Evolutionary conservation across 2,329 filamentous ascomycete species (phyloP).

Genomic region (Davidsoniella australis): DNA sequence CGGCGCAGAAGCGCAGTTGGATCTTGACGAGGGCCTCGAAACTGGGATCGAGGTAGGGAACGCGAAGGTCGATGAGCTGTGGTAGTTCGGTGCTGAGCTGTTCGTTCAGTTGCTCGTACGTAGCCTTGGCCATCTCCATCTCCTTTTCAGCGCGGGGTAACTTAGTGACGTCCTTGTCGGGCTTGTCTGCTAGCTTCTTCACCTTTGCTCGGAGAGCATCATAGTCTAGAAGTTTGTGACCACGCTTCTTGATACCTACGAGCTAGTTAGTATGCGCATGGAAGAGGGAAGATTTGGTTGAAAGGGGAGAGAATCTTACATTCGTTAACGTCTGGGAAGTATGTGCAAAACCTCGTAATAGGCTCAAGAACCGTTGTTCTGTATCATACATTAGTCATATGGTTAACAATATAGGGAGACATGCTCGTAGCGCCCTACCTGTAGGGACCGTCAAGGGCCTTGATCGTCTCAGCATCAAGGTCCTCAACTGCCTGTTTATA

Average conservation of each 20-base stretch:
- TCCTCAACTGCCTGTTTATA: conserved; percentile 99
- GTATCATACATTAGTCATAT: conserved; percentile 13
- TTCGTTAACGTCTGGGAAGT: conserved; percentile 98
- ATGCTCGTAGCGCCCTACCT: conserved; percentile 29
- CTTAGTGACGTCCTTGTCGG: conserved; percentile 95
- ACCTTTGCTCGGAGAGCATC: conserved; percentile 90
- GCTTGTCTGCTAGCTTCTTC: conserved; percentile 93
- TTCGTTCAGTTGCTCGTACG: conserved; percentile 94
- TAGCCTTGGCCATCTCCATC: conserved; percentile 78
- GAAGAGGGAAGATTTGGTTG: neutral
- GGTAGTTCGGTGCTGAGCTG: conserved; percentile 86
- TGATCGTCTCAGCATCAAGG: conserved; percentile 94
- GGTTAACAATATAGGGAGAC: neutral
- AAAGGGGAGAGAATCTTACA: conserved; percentile 33
- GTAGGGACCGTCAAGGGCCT: conserved; percentile 92
- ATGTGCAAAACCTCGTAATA: conserved; percentile 89
- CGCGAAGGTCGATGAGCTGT: conserved; percentile 87
- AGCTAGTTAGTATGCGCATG: conserved; percentile 7
- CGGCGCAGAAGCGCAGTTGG: conserved; percentile 89
- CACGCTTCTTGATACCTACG: conserved; percentile 88
- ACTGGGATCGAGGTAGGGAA: conserved; percentile 89
- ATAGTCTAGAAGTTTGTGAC: conserved; percentile 97
- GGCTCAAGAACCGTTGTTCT: conserved; percentile 88
- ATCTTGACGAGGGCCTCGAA: conserved; percentile 99
- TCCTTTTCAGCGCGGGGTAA: conserved; percentile 92